Conservation (phyloP, 805 yeast genomes). For the Kluyveromyces wickerhamii region DNA sequence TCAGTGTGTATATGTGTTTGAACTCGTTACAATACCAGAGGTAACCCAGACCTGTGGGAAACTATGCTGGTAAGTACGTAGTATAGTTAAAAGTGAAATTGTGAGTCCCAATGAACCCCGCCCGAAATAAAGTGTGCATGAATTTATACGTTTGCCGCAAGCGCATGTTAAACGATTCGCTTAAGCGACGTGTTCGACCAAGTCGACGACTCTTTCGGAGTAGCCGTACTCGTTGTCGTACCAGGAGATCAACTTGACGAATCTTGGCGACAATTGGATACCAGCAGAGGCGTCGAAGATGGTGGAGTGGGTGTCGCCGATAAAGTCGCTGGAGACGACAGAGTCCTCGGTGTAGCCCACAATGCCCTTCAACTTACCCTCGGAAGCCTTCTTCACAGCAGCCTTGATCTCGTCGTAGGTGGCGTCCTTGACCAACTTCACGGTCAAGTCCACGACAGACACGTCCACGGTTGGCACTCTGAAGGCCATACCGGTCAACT, state of each 20-base stretch:
- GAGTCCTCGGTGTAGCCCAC: constrained; percentile 65
- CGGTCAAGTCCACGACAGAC: constrained; percentile 64
- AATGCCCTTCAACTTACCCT: constrained; percentile 53
- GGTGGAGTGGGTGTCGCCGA: constrained; percentile 53
- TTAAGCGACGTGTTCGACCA: constrained; percentile 55
- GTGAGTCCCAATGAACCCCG: too few relatives aligned
- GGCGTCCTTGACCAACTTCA: constrained; percentile 48
- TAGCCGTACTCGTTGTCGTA: constrained; percentile 72
- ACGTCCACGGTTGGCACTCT: constrained; percentile 71
- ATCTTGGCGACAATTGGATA: constrained; percentile 60
- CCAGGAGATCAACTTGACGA: constrained; percentile 65
- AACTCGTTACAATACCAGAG: too few relatives aligned
- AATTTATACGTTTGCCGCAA: too few relatives aligned
- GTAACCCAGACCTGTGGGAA: too few relatives aligned
- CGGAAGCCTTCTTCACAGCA: constrained; percentile 50
- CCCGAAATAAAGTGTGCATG: too few relatives aligned
- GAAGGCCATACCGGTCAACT: constrained; percentile 66
- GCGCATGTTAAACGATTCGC: not conserved
- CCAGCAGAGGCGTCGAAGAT: constrained; percentile 65
- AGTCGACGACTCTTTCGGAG: constrained; percentile 69
- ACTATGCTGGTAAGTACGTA: too few relatives aligned
- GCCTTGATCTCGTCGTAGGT: constrained; percentile 58
- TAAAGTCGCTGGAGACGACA: constrained; percentile 64
- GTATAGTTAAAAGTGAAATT: too few relatives aligned
- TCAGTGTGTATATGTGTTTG: too few relatives aligned